Percentiles rank a stretch among this genome's conserved stretches.
Evolutionary conservation across 208 protist genomes (phyloP).

Genomic region (Wallacemonas sp.): DNA sequence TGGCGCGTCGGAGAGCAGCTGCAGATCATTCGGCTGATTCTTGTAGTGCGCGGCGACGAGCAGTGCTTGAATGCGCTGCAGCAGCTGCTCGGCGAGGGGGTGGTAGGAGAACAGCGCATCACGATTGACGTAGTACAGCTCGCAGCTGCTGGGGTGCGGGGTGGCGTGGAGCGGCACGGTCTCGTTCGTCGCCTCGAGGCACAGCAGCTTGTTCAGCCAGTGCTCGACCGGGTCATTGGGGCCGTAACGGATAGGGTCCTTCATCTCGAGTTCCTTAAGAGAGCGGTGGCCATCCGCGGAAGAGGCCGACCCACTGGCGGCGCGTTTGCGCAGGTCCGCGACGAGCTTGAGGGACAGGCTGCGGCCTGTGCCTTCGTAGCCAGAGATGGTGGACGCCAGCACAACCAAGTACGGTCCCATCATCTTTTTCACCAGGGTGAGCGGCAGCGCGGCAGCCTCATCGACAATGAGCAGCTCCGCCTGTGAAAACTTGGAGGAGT

Average conservation of each 20-base stretch:
- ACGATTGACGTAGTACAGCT: slow-evolving; percentile 98
- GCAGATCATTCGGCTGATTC: slow-evolving; percentile 99
- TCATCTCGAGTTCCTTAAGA: slow-evolving; percentile 94
- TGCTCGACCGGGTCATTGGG: slow-evolving; percentile 94
- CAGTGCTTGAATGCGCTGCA: slow-evolving; percentile 96
- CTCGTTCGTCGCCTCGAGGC: slow-evolving; percentile 93
- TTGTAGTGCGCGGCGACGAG: slow-evolving; percentile 98
- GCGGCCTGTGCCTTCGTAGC: slow-evolving; percentile 98
- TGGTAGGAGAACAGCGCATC: slow-evolving; percentile 99
- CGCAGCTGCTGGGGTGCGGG: slow-evolving; percentile 95
- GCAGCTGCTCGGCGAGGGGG: slow-evolving; percentile 88
- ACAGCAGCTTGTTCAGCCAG: slow-evolving; percentile 99
- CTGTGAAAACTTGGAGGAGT: slow-evolving; percentile 92
- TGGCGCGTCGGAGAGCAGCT: slow-evolving; percentile 99
- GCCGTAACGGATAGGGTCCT: slow-evolving; percentile 98
- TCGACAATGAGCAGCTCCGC: slow-evolving; percentile 99
- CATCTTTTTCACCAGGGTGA: slow-evolving; percentile 96
- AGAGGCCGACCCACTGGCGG: background rate
- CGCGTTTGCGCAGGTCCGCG: slow-evolving; percentile 93
- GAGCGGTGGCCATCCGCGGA: slow-evolving; percentile 33
- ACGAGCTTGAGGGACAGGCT: slow-evolving; percentile 99
- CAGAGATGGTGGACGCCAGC: slow-evolving; percentile 98
- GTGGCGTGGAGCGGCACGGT: slow-evolving; percentile 41
- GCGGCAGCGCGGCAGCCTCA: slow-evolving; percentile 99
- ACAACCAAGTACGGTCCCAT: slow-evolving; percentile 98